Conservation (phyloP, 2,329 filamentous ascomycete species). For the Aspergillus phoenicis region DNA sequence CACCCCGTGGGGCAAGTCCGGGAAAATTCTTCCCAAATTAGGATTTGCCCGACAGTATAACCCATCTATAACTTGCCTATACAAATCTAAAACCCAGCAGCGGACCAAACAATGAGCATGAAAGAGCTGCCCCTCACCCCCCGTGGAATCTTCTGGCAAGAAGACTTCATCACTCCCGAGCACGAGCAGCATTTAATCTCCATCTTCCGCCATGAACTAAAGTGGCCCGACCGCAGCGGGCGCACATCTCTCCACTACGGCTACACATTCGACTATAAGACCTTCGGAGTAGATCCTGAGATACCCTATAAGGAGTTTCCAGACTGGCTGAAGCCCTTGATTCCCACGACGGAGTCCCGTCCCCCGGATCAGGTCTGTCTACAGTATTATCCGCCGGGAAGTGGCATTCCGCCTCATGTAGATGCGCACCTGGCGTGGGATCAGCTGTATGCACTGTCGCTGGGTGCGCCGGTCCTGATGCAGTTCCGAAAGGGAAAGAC, state of each 20-base stretch:
- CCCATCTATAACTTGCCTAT: neutral
- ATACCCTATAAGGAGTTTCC: conserved; percentile 57
- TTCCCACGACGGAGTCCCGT: conserved; percentile 49
- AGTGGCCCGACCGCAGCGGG: conserved; percentile 52
- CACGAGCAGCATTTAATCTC: conserved; percentile 51
- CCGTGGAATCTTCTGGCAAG: conserved; percentile 43
- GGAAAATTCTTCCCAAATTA: neutral
- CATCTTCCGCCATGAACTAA: conserved; percentile 49
- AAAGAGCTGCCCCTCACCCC: conserved; percentile 30
- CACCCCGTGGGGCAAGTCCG: neutral
- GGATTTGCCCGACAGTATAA: neutral
- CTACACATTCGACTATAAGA: conserved; percentile 62
- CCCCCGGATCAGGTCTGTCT: conserved; percentile 62
- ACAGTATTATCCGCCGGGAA: conserved; percentile 62
- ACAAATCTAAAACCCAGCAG: neutral
- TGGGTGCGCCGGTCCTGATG: conserved; percentile 38
- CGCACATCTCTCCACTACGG: conserved; percentile 59
- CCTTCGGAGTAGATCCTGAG: conserved; percentile 56
- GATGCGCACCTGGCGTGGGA: conserved; percentile 57
- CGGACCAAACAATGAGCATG: neutral
- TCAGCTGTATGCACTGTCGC: conserved; percentile 38
- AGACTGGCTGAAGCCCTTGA: conserved; percentile 53
- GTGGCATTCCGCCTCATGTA: conserved; percentile 63
- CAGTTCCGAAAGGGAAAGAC: conserved; percentile 29
- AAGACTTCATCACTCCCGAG: conserved; percentile 51